phyloP scores from a whole-genome alignment of 1,139 yeast species.

The Lodderomyces margitis region DNA sequence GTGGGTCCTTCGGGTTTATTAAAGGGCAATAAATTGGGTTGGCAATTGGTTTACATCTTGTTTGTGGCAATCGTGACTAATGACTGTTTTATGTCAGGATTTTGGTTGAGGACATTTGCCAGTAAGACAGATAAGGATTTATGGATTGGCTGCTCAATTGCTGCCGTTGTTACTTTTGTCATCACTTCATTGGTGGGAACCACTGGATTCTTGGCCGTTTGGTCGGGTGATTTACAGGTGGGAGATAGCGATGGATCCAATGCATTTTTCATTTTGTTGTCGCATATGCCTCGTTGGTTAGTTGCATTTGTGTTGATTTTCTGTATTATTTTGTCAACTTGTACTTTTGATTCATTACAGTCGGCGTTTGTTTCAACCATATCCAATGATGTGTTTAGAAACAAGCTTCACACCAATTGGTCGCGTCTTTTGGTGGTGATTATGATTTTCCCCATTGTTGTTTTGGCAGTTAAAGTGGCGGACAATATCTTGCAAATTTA shows the following conservation, averaged over 20 bases:
- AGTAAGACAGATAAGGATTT: constrained; percentile 75
- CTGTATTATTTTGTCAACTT: constrained; percentile 70
- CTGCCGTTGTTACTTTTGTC: constrained; percentile 62
- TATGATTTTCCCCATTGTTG: constrained; percentile 80
- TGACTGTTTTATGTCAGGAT: constrained; percentile 86
- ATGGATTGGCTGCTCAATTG: constrained; percentile 70
- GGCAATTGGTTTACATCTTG: constrained; percentile 85
- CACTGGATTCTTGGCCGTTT: constrained; percentile 85
- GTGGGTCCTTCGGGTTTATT: constrained; percentile 67
- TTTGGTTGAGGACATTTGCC: constrained; percentile 94
- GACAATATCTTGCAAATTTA: constrained; percentile 82
- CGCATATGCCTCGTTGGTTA: constrained; percentile 83
- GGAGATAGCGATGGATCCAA: constrained; percentile 59
- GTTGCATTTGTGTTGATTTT: constrained; percentile 81
- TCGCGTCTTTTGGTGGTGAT: constrained; percentile 71
- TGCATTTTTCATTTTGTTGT: constrained; percentile 68
- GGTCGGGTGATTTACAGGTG: constrained; percentile 75
- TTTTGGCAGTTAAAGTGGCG: constrained; percentile 78
- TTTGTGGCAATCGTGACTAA: constrained; percentile 86
- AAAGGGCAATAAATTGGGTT: constrained; percentile 69
- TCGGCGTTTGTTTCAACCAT: constrained; percentile 87
- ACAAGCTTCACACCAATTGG: constrained; percentile 64
- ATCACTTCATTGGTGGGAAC: constrained; percentile 73
- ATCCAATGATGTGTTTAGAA: constrained; percentile 86
- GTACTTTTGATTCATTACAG: constrained; percentile 86